phyloP scores from a whole-genome alignment of 2,329 filamentous ascomycete species.

The Fusarium austroafricanum region DNA sequence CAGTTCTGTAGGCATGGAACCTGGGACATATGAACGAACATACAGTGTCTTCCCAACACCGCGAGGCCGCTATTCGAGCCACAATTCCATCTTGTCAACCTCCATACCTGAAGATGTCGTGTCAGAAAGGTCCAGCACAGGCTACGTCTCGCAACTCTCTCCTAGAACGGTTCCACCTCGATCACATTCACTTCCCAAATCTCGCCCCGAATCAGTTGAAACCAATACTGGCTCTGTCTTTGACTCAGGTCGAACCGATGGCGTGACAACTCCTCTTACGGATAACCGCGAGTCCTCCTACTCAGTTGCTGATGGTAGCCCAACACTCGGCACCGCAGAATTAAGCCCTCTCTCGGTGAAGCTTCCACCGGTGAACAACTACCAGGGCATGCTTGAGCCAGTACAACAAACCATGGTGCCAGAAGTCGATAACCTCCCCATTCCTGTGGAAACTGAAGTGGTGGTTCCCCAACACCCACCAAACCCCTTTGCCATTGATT shows the following conservation, averaged over 20 bases:
- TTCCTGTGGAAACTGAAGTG: slow-evolving; percentile 42
- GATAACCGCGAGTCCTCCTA: slow-evolving; percentile 38
- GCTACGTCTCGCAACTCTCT: slow-evolving; percentile 32
- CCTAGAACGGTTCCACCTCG: slow-evolving; percentile 32
- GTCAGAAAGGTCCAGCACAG: slow-evolving; percentile 33
- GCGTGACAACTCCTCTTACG: slow-evolving; percentile 35
- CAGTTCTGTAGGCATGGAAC: slow-evolving; percentile 39
- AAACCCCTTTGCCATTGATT: slow-evolving; percentile 49
- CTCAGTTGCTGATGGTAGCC: slow-evolving; percentile 41
- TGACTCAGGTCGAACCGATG: slow-evolving; percentile 37
- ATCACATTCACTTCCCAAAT: slow-evolving; percentile 31
- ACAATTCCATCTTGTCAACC: slow-evolving; percentile 41
- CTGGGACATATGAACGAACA: slow-evolving; percentile 34
- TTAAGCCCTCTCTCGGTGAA: slow-evolving; percentile 36
- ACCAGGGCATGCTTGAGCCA: slow-evolving; percentile 28
- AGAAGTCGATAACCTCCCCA: slow-evolving; percentile 43
- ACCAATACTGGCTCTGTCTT: slow-evolving; percentile 44
- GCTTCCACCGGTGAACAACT: slow-evolving; percentile 26
- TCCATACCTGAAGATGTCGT: slow-evolving; percentile 46
- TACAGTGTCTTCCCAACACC: slow-evolving; percentile 43
- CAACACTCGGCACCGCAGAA: slow-evolving; percentile 41
- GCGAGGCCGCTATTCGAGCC: slow-evolving; percentile 38
- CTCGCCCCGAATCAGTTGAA: slow-evolving; percentile 44
- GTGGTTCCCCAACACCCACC: slow-evolving; percentile 22
- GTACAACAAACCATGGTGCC: slow-evolving; percentile 9